Evolutionary conservation across 805 yeast species (phyloP), one percentile per base, ranked within the genome.

Genomic region (Cyberlindnera petersonii): DNA sequence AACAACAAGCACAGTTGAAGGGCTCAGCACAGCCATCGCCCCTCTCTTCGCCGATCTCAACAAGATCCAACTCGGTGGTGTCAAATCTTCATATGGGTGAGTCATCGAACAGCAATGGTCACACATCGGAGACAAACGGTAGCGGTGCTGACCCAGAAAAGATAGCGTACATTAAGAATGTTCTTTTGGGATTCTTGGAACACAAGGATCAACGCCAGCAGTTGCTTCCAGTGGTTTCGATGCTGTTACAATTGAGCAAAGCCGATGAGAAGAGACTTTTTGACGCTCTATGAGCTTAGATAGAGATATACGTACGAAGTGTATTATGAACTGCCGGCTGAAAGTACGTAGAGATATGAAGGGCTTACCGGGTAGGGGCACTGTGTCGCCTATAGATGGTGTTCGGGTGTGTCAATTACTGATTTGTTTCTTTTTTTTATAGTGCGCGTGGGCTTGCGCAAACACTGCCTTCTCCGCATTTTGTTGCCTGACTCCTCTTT

Each of bases 131-230:
- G 14, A 7, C 11, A 8, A 15, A 16, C 9, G 32, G 28, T 10
- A 24, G 16, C 14, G 35, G 22, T 23, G 13, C 49, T 4, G 63
- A 58, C n/a, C 40, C 52, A 24, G 66, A 62, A 19, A 82, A 77
- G 50, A 69, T 82, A 16, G 86, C 94, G 10, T 91, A 91, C 57
- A 71, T 88, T 36, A 86, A 85, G 59, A 93, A 93, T 56, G 96
- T 91, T 3, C 61, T 91, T n/a, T 65, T 91, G 3, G 97, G 97
- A 2, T 93, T 84, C 58, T 62, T 93, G 39, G 96, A 89, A 55
- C 96, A 86, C 56, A 84, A 75, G 54, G 98, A 91, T n/a, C 97
- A 89, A 61, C 71, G 98, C 43, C 77, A 71, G 21, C 86, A 81
- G 58, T 69, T 91, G 30, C 65, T 93, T 23, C 97, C 98, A 0